phyloP scores from a whole-genome alignment of 208 protist genomes.

The Entamoeba invadens region DNA sequence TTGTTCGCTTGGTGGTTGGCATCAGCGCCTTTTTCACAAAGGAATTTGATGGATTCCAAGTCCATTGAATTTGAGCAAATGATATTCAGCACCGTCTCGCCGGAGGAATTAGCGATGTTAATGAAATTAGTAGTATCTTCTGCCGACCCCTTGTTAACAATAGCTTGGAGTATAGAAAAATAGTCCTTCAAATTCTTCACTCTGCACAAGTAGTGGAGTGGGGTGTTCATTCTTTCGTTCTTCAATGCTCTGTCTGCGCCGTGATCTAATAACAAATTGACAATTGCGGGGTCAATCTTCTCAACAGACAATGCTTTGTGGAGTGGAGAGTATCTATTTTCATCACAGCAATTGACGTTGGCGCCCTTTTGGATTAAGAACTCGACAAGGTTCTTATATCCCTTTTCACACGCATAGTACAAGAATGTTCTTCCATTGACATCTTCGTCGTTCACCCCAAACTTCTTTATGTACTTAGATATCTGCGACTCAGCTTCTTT shows the following conservation, averaged over 20 bases:
- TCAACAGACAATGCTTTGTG: neutral
- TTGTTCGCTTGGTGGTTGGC: neutral
- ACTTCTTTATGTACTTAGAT: neutral
- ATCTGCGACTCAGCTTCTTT: neutral
- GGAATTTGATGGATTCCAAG: neutral
- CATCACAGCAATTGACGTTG: neutral
- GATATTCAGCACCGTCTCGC: too few species aligned
- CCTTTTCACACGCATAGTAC: neutral
- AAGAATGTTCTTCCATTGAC: neutral
- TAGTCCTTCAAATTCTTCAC: neutral
- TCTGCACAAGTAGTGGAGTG: neutral
- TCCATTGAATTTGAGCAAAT: too few species aligned
- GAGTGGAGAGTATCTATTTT: neutral
- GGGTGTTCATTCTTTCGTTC: neutral
- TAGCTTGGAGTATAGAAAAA: too few species aligned
- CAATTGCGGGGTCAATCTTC: neutral
- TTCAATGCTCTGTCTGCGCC: neutral
- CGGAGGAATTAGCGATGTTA: too few species aligned
- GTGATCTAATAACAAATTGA: neutral
- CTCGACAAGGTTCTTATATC: neutral
- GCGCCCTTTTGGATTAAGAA: neutral
- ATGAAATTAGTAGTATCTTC: too few species aligned
- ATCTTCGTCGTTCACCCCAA: neutral
- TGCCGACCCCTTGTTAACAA: too few species aligned
- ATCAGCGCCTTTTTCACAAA: neutral